Conservation (phyloP, 2,329 filamentous ascomycete species). For the Cladophialophora yegresii region DNA sequence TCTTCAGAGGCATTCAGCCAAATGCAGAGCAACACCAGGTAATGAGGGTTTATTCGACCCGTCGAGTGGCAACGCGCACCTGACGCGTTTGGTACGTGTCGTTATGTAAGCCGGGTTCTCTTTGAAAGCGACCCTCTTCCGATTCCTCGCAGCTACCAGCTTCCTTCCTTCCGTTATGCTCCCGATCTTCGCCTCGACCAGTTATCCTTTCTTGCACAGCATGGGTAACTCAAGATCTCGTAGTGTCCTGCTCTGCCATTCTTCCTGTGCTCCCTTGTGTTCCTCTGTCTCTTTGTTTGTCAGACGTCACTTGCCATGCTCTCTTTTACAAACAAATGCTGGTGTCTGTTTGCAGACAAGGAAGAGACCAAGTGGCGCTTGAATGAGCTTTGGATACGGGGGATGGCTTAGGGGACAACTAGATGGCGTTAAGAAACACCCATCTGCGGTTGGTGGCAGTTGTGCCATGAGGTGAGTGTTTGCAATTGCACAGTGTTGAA, state of each 20-base stretch:
- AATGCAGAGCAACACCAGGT: too few species aligned
- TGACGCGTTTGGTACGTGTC: too few species aligned
- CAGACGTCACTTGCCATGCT: neutral
- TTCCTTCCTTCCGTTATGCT: neutral
- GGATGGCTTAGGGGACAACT: neutral
- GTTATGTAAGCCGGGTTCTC: neutral
- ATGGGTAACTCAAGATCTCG: neutral
- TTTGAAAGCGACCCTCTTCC: neutral
- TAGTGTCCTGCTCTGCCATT: neutral
- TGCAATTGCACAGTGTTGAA: conserved; percentile 2
- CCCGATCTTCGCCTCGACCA: neutral
- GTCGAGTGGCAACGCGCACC: too few species aligned
- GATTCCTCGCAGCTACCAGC: neutral
- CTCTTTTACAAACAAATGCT: neutral
- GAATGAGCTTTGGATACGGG: neutral
- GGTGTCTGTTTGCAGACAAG: neutral
- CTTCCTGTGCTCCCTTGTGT: neutral
- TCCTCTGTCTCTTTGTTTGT: neutral
- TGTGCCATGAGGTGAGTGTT: conserved; percentile 8
- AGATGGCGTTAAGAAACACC: neutral
- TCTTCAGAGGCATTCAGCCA: too few species aligned
- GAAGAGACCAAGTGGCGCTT: neutral
- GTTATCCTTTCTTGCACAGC: neutral
- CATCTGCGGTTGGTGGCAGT: neutral
- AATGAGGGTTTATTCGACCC: too few species aligned